Conservation (phyloP, 805 yeast genomes). For the Kuraishia ogatae region DNA sequence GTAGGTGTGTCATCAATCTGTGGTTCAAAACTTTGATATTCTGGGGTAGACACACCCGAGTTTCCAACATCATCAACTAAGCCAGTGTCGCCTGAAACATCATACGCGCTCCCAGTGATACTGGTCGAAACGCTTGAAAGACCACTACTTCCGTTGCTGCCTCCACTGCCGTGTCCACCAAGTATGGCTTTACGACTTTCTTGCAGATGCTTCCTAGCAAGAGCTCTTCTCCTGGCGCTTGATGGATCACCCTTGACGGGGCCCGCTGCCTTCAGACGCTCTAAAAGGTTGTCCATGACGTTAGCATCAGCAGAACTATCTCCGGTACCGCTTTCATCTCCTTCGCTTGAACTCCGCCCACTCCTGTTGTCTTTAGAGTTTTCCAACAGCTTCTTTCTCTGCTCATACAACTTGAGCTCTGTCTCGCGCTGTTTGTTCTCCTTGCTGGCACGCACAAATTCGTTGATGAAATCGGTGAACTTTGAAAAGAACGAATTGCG, state of each 20-base stretch:
- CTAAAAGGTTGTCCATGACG: conserved; percentile 81
- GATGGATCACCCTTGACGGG: conserved; percentile 70
- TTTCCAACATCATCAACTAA: background rate
- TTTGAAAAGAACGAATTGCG: conserved; percentile 67
- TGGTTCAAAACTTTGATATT: background rate
- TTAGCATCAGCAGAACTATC: conserved; percentile 26
- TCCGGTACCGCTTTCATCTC: conserved; percentile 19
- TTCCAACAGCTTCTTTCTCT: conserved; percentile 58
- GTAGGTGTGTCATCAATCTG: background rate
- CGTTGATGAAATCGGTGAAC: conserved; percentile 70
- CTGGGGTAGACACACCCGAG: background rate
- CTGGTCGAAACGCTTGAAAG: background rate
- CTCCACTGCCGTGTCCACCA: background rate
- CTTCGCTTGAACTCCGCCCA: conserved; percentile 9
- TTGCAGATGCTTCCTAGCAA: conserved; percentile 52
- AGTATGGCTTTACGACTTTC: background rate
- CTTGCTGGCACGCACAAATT: conserved; percentile 69
- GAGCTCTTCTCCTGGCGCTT: conserved; percentile 73
- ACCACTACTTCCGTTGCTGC: background rate
- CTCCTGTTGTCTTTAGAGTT: conserved; percentile 26
- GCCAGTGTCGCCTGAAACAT: background rate
- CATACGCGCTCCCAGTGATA: background rate
- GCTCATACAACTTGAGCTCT: conserved; percentile 68
- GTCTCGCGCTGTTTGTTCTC: conserved; percentile 81
- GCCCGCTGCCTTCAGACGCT: conserved; percentile 81